Conservation (phyloP, 75 land plant genomes). For the Picea sitchensis region DNA sequence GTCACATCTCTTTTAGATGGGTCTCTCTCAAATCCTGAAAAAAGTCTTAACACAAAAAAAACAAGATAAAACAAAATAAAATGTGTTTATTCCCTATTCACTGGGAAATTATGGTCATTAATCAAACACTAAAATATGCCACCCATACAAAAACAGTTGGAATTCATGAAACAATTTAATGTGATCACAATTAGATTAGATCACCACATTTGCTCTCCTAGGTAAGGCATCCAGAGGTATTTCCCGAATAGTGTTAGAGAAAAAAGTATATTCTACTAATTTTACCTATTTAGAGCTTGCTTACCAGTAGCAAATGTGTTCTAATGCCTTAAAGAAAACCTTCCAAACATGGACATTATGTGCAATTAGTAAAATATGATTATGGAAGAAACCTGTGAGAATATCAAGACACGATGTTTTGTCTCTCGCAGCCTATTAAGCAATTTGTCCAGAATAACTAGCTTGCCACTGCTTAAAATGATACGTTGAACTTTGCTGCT, state of each 20-base stretch:
- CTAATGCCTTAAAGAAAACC: neutral
- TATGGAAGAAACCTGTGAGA: conserved; percentile 85
- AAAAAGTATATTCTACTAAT: no score
- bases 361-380: no score
- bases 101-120: neutral
- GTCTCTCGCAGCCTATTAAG: conserved; percentile 77
- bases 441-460: conserved; percentile 90
- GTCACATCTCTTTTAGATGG: neutral
- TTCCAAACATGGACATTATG: neutral
- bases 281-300: no score
- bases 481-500: conserved; percentile 88
- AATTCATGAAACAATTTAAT: no score
- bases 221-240: no score
- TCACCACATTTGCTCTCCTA: no score
- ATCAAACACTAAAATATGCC: neutral
- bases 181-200: no score
- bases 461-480: conserved; percentile 95
- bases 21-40: neutral
- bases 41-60: neutral
- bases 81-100: neutral
- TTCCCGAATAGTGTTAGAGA: no score
- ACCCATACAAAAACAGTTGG: neutral
- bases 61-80: neutral
- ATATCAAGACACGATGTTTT: conserved; percentile 93
- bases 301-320: no score